Evolutionary conservation across 1,139 yeast species (phyloP), one percentile per base, ranked within the genome.

Genomic region (Blastobotrys illinoisensis): DNA sequence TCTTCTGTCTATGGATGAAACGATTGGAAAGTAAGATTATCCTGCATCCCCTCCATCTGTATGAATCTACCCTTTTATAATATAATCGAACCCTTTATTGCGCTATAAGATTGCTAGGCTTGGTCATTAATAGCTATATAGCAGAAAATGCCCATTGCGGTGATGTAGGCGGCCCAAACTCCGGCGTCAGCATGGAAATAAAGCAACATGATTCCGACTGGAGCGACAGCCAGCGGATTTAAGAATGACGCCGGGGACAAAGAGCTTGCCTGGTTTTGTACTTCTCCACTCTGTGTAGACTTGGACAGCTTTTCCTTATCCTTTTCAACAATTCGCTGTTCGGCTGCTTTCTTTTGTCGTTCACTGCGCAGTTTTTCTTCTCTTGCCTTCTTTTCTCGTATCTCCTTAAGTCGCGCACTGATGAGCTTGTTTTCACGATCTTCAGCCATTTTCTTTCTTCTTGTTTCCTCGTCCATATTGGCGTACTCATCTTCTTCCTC

Each of bases 1-100:
- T 1, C 76, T 90, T 55, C 88, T 83, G 54, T 90, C 97, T 95
- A 85, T 90, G 86, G 86, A 90, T 67, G 96, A 89, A 70, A 49
- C 48, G 5, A 14, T 24, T 24, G 40, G 20, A 11, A 46, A 20
- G 48, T 13, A 46, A 26, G 5, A n/a, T 18, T 18, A 43, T 14
- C 45, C 20, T 43, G 45, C 24, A 44, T 16, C 23, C 11, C 4
- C n/a, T 43, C 6, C 11, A 6, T 43, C 3, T 44, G 16, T 9
- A 44, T 44, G 21, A 44, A 9, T 47, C n/a, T 26, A 9, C 13
- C 21, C 36, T 24, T 26, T 46, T 26, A 20, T 46, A 26, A 21
- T 20, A n/a, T 14, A 7, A 43, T 48, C 13, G 9, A 26, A 44
- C 40, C 20, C 9, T 48, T 18, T 14, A 11, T 48, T 21, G 18